A percentile compares a stretch with the other conserved stretches of the same genome.
These are phyloP conservation scores for Macrolepiota albuminosa DNA, from an alignment of 768 basidiomycete species.

Conservation along the genomic window DNA sequence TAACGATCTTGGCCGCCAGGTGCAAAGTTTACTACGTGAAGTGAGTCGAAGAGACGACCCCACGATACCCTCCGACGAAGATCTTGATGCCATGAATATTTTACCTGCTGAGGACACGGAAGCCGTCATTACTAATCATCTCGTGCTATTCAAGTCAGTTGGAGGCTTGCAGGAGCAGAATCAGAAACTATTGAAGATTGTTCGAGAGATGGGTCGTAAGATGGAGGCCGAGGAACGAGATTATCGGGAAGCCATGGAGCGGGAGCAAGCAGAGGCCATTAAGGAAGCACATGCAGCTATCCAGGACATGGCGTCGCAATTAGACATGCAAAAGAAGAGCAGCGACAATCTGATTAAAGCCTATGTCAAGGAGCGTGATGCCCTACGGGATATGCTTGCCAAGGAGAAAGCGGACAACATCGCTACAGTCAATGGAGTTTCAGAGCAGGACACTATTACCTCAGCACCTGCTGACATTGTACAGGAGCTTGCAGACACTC, in stretches of 20 bases:
- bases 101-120: conserved; percentile 55
- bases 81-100: conserved; percentile 40
- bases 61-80: conserved; percentile 68
- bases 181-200: conserved; percentile 79
- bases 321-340: conserved; percentile 73
- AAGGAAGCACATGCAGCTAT: conserved; percentile 88
- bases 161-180: conserved; percentile 87
- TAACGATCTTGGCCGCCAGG: conserved; percentile 78
- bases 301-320: conserved; percentile 66
- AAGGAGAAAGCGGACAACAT: conserved; percentile 33
- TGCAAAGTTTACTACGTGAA: conserved; percentile 74
- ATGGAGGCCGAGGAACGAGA: conserved; percentile 85
- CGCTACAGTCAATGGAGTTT: conserved; percentile 14
- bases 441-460: conserved; percentile 14
- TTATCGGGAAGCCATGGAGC: conserved; percentile 62
- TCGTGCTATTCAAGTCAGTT: conserved; percentile 83
- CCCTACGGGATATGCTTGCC: conserved; percentile 70
- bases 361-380: conserved; percentile 84
- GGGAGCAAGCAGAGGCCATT: conserved; percentile 75
- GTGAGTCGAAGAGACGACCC: conserved; percentile 82
- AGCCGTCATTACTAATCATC: conserved; percentile 79
- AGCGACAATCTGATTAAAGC: conserved; percentile 70
- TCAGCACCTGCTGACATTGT: conserved; percentile 32
- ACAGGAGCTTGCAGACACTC: conserved; percentile 65
- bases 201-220: conserved; percentile 75